Conservation (phyloP, 179 eudicot genomes). For the Dionaea muscipula region DNA sequence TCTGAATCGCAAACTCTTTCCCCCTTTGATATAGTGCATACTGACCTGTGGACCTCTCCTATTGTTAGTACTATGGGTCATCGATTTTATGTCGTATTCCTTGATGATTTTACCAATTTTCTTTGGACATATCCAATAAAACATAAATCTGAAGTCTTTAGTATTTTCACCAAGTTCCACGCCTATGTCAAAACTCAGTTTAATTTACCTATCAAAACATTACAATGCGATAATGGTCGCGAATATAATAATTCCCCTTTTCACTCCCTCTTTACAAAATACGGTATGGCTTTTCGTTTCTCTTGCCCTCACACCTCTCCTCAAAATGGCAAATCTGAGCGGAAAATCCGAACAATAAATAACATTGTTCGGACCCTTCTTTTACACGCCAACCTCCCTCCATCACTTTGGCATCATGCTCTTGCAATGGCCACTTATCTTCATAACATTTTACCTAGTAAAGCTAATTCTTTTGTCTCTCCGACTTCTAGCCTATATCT, state of each 20-base stretch:
- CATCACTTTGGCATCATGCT: constrained; percentile 3
- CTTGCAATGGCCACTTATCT: constrained; percentile 7
- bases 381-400: constrained; percentile 7
- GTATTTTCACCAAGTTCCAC: not conserved
- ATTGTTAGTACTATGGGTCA: not conserved
- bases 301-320: constrained; percentile 9
- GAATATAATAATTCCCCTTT: not conserved
- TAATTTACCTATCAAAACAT: not conserved
- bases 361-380: not conserved
- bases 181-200: not conserved
- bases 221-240: not conserved
- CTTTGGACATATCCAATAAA: constrained; percentile 9
- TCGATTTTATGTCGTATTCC: not conserved
- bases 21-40: not conserved
- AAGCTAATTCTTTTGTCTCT: not conserved
- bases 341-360: constrained; percentile 4
- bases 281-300: constrained; percentile 10
- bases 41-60: constrained; percentile 2
- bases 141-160: not conserved
- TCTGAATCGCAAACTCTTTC: not conserved
- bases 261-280: not conserved
- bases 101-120: constrained; percentile 9
- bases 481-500: not conserved
- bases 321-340: constrained; percentile 11
- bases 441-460: constrained; percentile 5